Evolutionary conservation across 2,329 filamentous ascomycete genomes (phyloP).

Genomic region (Colletotrichum somersetense): DNA sequence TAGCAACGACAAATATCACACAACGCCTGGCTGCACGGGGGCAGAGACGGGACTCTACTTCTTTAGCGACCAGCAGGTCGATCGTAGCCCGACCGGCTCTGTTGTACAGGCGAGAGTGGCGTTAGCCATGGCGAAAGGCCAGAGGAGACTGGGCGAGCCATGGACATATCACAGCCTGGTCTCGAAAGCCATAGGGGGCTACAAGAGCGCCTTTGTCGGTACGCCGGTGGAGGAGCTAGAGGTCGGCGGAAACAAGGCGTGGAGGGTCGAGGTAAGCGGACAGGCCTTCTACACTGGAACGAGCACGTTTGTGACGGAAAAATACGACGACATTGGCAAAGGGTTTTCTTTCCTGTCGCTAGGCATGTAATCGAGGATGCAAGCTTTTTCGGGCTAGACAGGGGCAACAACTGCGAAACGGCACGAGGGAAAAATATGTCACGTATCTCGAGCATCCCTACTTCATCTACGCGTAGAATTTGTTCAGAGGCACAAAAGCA

Average conservation of each 20-base stretch:
- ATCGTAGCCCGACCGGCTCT: conserved; percentile 30
- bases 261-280: conserved; percentile 27
- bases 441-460: background rate
- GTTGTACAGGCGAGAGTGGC: conserved; percentile 33
- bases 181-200: conserved; percentile 16
- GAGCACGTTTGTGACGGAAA: conserved; percentile 26
- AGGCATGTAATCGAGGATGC: background rate
- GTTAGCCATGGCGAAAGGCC: conserved; percentile 13
- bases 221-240: conserved; percentile 25
- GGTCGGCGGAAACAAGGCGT: background rate
- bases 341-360: conserved; percentile 30
- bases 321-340: conserved; percentile 19
- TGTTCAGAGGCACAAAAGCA: background rate
- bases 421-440: background rate
- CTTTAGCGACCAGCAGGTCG: conserved; percentile 61
- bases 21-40: conserved; percentile 41
- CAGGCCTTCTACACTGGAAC: conserved; percentile 27
- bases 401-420: too few relatives aligned
- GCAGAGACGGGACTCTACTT: conserved; percentile 59
- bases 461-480: background rate
- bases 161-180: conserved; percentile 36
- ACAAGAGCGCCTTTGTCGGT: conserved; percentile 16
- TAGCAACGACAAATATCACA: conserved; percentile 44
- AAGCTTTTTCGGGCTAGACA: too few relatives aligned
- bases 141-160: conserved; percentile 7